Percentiles rank a stretch among this genome's conserved stretches.
Conservation (phyloP, 805 yeast genomes). For the Pichia phayaonensis region DNA sequence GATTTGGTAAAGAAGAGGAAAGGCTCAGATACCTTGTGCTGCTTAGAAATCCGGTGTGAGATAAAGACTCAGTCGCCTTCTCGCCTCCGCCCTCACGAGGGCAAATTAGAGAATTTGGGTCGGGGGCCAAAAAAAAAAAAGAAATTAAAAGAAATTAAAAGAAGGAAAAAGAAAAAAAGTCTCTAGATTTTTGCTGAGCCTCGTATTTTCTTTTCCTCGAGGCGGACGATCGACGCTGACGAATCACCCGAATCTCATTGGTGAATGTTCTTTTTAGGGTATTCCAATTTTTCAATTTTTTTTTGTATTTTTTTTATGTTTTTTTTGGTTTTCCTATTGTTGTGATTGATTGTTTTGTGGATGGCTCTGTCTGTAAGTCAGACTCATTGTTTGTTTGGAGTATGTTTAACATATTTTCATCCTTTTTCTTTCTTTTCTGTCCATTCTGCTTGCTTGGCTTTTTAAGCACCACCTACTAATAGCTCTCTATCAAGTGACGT, state of each 20-base stretch:
- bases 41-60: no score
- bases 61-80: no score
- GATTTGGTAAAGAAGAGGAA: no score
- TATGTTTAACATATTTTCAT: no score
- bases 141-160: no score
- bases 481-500: neutral
- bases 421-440: neutral
- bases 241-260: neutral
- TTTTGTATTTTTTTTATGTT: conserved; percentile 21
- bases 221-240: neutral
- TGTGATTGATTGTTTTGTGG: neutral
- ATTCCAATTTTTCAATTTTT: no score
- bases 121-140: no score
- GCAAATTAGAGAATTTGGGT: no score
- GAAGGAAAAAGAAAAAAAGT: neutral
- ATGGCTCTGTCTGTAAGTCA: neutral
- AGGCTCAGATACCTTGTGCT: no score
- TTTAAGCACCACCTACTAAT: neutral
- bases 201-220: neutral
- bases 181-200: neutral
- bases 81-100: no score
- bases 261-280: neutral
- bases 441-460: neutral
- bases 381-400: neutral
- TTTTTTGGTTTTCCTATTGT: conserved; percentile 12